Evolutionary conservation across 2,329 filamentous ascomycete species (phyloP), one percentile per base, ranked within the genome.

Genomic region (Rhinocladiella mackenziei): DNA sequence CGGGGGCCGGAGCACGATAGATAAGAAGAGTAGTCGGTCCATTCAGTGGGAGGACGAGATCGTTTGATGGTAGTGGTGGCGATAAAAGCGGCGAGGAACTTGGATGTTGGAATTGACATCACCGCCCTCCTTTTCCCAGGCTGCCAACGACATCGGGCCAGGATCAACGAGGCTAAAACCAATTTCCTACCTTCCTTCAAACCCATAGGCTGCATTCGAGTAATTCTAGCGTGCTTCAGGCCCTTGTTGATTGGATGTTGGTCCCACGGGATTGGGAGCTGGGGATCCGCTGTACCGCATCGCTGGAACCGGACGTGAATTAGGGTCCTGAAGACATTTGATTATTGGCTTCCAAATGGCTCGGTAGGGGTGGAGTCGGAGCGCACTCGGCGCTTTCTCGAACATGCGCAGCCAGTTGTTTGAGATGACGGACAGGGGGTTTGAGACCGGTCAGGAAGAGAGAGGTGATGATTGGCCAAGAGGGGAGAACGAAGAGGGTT

Each of bases 241-340:
- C 5, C 30, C n/a, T 5, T 23, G 17, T 14, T 22, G n/a, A 22
- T 39, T 34, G 29, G 32, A 18, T 11, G 11, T 18, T 43, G 34
- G 39, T 30, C 43, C 35, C 29, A 33, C 32, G 17, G 17, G 23
- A 10, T 13, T 39, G 11, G 31, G 23, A 39, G 20, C 10, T n/a
- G 15, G 6, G 41, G 11, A 29, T 46, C 48, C 44, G 37, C 45
- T 37, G 46, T 50, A 53, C 50, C 50, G 46, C 50, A 48, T 32
- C 23, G 42, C 50, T 53, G 50, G 50, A 45, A 53, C 43, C 26
- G 37, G 20, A n/a, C n/a, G n/a, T n/a, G n/a, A n/a, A n/a, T n/a
- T n/a, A n/a, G n/a, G n/a, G n/a, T n/a, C n/a, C n/a, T n/a, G n/a
- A n/a, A n/a, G n/a, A n/a, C n/a, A n/a, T n/a, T 47, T 36, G 17